Base-by-base conservation (phyloP, 306 rosid species). In the Oxytropis ochrocephala region DNA sequence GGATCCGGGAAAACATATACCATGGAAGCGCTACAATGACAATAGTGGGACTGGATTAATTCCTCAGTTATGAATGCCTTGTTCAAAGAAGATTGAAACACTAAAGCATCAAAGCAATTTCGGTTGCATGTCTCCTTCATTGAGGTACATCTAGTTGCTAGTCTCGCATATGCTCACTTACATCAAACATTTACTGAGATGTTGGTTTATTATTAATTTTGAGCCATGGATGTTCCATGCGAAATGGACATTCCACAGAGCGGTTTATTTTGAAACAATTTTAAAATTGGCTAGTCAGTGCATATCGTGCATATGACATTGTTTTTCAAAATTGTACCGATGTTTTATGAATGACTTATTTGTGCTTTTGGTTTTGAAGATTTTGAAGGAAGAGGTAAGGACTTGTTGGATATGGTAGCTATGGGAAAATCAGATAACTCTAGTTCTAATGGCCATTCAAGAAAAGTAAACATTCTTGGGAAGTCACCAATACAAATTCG, bases 1-100 rank as follows among this genome's bases (percentile, higher is more conserved):
- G 96, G 96, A 73, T 85, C 96, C 2, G 96, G 96, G 75, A 90
- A 90, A 86, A 90, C 96, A 0, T 90, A 90, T 74, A 90, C 96
- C 41, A 90, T 90, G 96, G 96, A 62, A 90, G 91, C 76, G 72
- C n/a, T n/a, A n/a, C n/a, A n/a, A n/a, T 70, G 93, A 85, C 64
- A 76, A 75, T 76, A 78, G 67, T 69, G 83, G 57, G 72, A 76
- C 54, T 29, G 91, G 96, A 44, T 63, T 87, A 70, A 82, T 85
- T 77, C 93, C 91, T 61, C 86, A 74, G 93, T 78, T 77, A 90
- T 90, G 93, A 79, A 68, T 76, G 79, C 89, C 58, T 71, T 90
- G 58, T 90, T 90, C 89, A 84, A 61, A 72, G n/a, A 87, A 79
- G 87, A 80, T 90, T 69, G 89, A 87, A 73, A 69, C 75, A 56